A percentile compares a stretch with the other conserved stretches of the same genome.
Evolutionary conservation across 345 rosid genomes (phyloP).

Genomic region (Raphanus raphanistrum): DNA sequence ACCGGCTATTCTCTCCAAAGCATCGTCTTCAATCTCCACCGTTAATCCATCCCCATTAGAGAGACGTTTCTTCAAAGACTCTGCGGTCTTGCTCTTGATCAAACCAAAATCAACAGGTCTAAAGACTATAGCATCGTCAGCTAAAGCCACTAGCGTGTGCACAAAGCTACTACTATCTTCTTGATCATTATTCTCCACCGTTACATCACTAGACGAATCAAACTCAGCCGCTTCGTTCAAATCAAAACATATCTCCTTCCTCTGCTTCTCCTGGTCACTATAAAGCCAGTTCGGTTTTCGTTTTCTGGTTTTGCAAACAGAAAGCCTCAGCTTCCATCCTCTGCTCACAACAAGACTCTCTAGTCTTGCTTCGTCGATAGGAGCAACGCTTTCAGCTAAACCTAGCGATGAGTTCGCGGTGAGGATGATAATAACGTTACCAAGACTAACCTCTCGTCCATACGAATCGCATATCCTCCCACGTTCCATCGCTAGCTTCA

Average conservation of each 20-base stretch:
- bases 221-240: slow-evolving; percentile 71
- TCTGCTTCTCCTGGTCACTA: slow-evolving; percentile 50
- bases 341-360: slow-evolving; percentile 45
- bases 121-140: slow-evolving; percentile 66
- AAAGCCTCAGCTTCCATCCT: slow-evolving; percentile 72
- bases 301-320: slow-evolving; percentile 58
- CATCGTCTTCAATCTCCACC: slow-evolving; percentile 63
- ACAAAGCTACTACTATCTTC: slow-evolving; percentile 49
- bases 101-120: slow-evolving; percentile 66
- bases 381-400: slow-evolving; percentile 45
- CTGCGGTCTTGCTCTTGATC: slow-evolving; percentile 43
- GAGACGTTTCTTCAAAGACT: slow-evolving; percentile 53
- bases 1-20: slow-evolving; percentile 66
- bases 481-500: slow-evolving; percentile 85
- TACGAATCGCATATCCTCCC: slow-evolving; percentile 87
- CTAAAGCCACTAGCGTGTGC: slow-evolving; percentile 50
- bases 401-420: slow-evolving; percentile 54
- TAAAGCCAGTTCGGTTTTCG: slow-evolving; percentile 72
- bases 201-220: slow-evolving; percentile 79
- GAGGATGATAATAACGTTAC: slow-evolving; percentile 81
- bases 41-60: slow-evolving; percentile 28
- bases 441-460: slow-evolving; percentile 92
- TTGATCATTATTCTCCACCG: slow-evolving; percentile 70
- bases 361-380: slow-evolving; percentile 67
- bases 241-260: slow-evolving; percentile 76